A percentile compares a stretch with the other conserved stretches of the same genome.
phyloP scores from a whole-genome alignment of 176 grass and related monocot genomes.

The Carex kokanica region DNA sequence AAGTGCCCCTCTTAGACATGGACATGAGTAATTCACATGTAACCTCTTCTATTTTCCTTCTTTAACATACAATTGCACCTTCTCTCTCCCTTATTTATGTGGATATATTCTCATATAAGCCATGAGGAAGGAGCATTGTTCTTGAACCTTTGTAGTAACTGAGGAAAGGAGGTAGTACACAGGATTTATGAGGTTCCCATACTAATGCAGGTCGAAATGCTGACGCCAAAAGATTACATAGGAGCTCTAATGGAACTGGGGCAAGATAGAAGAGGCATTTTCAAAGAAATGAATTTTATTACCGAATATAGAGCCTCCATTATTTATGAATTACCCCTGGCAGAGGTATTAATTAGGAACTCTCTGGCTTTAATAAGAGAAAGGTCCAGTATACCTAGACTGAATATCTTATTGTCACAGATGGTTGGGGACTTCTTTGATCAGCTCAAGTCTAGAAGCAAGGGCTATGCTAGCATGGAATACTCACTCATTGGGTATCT shows the following conservation, averaged over 20 bases:
- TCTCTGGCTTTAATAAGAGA: constrained; percentile 10
- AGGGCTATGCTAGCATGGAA: constrained; percentile 99
- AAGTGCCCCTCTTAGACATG: neutral
- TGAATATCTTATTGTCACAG: constrained; percentile 33
- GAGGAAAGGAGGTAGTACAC: neutral
- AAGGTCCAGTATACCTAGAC: neutral
- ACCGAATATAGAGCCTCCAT: constrained; percentile 83
- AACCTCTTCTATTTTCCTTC: neutral
- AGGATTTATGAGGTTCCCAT: neutral
- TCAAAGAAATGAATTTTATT: constrained; percentile 96
- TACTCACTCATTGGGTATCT: constrained; percentile 78
- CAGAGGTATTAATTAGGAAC: constrained; percentile 55
- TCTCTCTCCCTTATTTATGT: neutral
- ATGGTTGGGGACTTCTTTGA: constrained; percentile 99
- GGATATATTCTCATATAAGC: neutral
- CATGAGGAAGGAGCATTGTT: neutral
- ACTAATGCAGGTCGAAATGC: constrained; percentile 72
- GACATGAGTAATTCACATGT: neutral
- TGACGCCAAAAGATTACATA: constrained; percentile 96
- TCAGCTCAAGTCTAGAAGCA: constrained; percentile 96
- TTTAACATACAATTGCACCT: neutral
- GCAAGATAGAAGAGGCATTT: constrained; percentile 97
- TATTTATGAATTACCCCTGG: constrained; percentile 84
- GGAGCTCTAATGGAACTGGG: constrained; percentile 92
- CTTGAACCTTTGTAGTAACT: neutral